Evolutionary conservation across 192 early-diverging fungal genomes (phyloP).

Genomic region (Geosiphon pyriformis): DNA sequence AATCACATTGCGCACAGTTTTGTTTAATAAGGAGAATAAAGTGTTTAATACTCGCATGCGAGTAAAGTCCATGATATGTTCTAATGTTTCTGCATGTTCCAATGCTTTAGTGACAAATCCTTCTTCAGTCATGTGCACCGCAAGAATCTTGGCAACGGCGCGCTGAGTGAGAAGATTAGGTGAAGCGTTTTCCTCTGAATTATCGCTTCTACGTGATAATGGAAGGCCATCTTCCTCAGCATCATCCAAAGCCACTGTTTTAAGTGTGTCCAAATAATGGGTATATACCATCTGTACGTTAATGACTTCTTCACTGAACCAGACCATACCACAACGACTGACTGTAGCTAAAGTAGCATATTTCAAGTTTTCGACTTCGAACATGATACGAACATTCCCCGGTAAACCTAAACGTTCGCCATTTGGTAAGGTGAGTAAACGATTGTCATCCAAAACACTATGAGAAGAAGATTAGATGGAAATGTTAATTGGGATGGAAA

Average conservation of each 20-base stretch:
- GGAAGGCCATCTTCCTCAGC: constrained; percentile 60
- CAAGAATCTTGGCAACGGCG: constrained; percentile 65
- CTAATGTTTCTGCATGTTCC: constrained; percentile 58
- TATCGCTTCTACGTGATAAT: constrained; percentile 35
- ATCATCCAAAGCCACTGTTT: constrained; percentile 71
- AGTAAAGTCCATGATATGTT: constrained; percentile 99
- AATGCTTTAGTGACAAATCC: constrained; percentile 73
- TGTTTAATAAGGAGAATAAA: constrained; percentile 89
- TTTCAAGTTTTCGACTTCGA: constrained; percentile 97
- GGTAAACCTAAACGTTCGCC: constrained; percentile 95
- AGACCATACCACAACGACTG: constrained; percentile 99
- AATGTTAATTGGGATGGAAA: too few species aligned
- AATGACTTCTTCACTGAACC: constrained; percentile 94
- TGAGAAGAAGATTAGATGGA: constrained; percentile 18
- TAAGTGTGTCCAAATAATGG: constrained; percentile 79
- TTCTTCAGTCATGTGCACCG: constrained; percentile 64
- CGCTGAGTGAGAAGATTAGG: constrained; percentile 70
- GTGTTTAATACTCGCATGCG: constrained; percentile 73
- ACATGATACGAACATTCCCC: constrained; percentile 96
- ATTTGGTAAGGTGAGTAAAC: constrained; percentile 93
- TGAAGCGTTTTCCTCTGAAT: constrained; percentile 43
- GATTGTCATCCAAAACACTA: constrained; percentile 96
- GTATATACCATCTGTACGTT: constrained; percentile 69
- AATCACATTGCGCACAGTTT: constrained; percentile 72
- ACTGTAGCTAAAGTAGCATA: constrained; percentile 98